Base-by-base conservation (phyloP, 2,329 filamentous ascomycete genomes). In the Fusarium torulosum region DNA sequence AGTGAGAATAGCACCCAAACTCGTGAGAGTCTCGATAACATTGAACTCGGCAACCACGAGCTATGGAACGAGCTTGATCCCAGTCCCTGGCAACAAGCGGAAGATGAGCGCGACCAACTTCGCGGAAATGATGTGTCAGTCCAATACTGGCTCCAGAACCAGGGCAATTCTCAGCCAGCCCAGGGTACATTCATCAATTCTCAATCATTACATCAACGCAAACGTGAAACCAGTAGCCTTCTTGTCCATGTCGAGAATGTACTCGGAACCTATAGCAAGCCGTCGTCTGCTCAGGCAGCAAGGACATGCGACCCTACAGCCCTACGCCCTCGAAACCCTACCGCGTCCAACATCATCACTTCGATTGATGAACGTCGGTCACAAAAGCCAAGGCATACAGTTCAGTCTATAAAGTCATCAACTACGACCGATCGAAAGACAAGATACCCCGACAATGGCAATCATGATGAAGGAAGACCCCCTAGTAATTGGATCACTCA, bases 121-220 rank as follows among this genome's bases (percentile, higher is more conserved):
- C 53, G 61, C 21, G 43, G 43, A 29, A 46, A 31, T 21, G 23
- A 40, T 31, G 37, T 47, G 29, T 37, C 46, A 10, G 66, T 69
- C 42, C 51, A 25, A 19, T 38, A 40, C 45, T 69, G 66, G 66
- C 53, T 69, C 25, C 40, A 59, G 17, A 25, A 53, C 37, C 56
- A 67, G 15, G 37, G 37, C 10, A 69, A 65, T 37, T 69, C 66
- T 40, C 66, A 53, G 33, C 66, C 66, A 23, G 52, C 53, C 17
- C 57, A 23, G 40, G 41, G 53, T 19, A 66, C 46, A 15, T 54
- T 63, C 27, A 44, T 69, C 53, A 69, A 51, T 43, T 69, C 57
- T 13, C 49, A 42, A 19, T 52, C 66, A n/a, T 46, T 62, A 19
- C 40, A 47, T 19, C 41, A 43, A 20, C 61, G 66, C 11, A 55